Conservation (phyloP, 2,329 filamentous ascomycete genomes). For the Exophiala bonariae region DNA sequence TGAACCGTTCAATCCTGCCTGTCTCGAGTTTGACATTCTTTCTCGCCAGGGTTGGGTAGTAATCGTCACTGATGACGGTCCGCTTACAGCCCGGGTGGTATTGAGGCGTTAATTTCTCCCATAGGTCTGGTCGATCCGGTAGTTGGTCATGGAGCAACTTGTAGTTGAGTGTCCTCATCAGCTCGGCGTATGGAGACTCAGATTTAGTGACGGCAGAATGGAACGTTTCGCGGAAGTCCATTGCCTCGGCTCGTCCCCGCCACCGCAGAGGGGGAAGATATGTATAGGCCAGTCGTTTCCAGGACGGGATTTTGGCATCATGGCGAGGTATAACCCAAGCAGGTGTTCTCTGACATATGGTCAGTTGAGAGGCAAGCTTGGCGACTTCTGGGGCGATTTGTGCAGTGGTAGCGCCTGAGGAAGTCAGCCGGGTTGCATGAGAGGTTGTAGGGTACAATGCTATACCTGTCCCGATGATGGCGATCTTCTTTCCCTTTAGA, state of each 20-base stretch:
- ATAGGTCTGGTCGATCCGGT: constrained; percentile 50
- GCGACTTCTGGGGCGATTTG: constrained; percentile 60
- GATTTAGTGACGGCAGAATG: constrained; percentile 43
- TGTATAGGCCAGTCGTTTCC: constrained; percentile 44
- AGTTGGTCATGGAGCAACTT: constrained; percentile 48
- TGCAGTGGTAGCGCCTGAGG: constrained; percentile 54
- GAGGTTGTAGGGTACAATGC: constrained; percentile 9
- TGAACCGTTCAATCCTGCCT: constrained; percentile 46
- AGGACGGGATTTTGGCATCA: constrained; percentile 47
- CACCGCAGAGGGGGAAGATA: constrained; percentile 54
- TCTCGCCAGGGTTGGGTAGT: constrained; percentile 50
- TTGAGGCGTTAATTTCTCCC: constrained; percentile 53
- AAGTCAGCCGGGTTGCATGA: neutral
- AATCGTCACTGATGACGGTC: constrained; percentile 57
- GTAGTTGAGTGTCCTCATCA: constrained; percentile 39
- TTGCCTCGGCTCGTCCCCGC: constrained; percentile 48
- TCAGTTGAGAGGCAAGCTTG: constrained; percentile 49
- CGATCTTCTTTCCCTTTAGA: constrained; percentile 54
- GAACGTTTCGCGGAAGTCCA: constrained; percentile 42
- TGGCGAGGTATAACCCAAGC: constrained; percentile 59
- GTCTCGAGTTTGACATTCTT: constrained; percentile 55
- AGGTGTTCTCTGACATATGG: constrained; percentile 58
- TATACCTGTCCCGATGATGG: constrained; percentile 57
- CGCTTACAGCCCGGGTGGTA: constrained; percentile 47
- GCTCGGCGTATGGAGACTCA: constrained; percentile 40